A percentile compares a stretch with the other conserved stretches of the same genome.
phyloP scores from a whole-genome alignment of 179 eudicot species.

The Kewa caespitosa region DNA sequence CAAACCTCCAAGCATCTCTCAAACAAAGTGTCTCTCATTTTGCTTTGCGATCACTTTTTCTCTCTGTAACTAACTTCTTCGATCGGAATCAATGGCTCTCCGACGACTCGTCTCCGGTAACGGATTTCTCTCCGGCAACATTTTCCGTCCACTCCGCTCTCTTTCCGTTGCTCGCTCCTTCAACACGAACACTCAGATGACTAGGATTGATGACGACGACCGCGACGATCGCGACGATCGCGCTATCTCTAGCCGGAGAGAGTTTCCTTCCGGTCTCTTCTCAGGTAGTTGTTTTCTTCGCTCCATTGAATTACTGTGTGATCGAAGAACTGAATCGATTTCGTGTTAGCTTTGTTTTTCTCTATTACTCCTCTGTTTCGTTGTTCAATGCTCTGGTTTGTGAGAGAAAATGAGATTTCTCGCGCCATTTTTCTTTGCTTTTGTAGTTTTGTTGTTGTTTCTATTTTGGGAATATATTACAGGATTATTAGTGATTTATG shows the following conservation, averaged over 20 bases:
- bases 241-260: constrained; percentile 48
- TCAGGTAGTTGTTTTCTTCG: constrained; percentile 47
- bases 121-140: constrained; percentile 25
- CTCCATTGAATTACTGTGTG: too few species aligned
- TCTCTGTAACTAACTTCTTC: background rate
- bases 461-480: too few species aligned
- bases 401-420: too few species aligned
- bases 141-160: constrained; percentile 39
- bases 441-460: too few species aligned
- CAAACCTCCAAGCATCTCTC: background rate
- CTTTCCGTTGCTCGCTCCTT: constrained; percentile 37
- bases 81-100: constrained; percentile 43
- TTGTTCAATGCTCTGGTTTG: background rate
- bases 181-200: constrained; percentile 51
- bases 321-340: too few species aligned
- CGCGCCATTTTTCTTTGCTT: too few species aligned
- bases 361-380: too few species aligned
- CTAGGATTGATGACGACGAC: constrained; percentile 38
- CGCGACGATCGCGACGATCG: constrained; percentile 37
- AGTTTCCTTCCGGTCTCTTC: constrained; percentile 49
- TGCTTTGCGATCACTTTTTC: too few species aligned
- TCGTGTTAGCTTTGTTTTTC: too few species aligned
- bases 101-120: constrained; percentile 35
- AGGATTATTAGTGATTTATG: too few species aligned
- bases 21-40: too few species aligned